Evolutionary conservation across 164 flowering plant genomes (phyloP), one percentile per base, ranked within the genome.

Genomic region (Malania oleifera): DNA sequence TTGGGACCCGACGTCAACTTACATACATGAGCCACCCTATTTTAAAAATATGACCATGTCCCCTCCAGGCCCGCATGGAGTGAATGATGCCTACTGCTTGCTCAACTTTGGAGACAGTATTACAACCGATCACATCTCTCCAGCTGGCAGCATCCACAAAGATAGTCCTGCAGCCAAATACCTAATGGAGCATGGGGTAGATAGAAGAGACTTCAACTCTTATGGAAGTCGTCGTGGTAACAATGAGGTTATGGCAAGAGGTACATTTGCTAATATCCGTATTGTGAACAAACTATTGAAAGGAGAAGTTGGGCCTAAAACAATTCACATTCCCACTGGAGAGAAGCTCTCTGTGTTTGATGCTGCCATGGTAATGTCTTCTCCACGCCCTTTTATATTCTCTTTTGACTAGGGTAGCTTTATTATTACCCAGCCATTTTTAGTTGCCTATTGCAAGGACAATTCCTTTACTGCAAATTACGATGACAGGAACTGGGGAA

Each of bases 201-300:
- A 81, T 44, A 71, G 87, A 57, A 78, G 76, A 57, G 89, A 86
- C 65, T 81, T 86, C 69, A 81, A 86, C 50, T 81, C 87, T 46
- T 83, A 83, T 68, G 89, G 89, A 12, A 86, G 89, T 66, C 89
- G 89, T 17, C 83, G 88, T 58, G 91, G 91, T 35, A 85, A 85
- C 64, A 86, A 83, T 67, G 86, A 83, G 74, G 64, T 85, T 40
- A 85, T 85, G 91, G 83, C 80, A 1, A 73, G 84, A 57, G 88
- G 88, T 1, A 85, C 88, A 18, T 82, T 82, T 71, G 90, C 87
- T 50, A 84, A 84, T 67, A 82, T 84, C 50, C 85, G 87, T 48
- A 15, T 80, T 50, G 85, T 82, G 46, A 80, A 85, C 80, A 85
- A 85, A 53, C 73, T 72, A 24, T 67, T 79, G 74, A 70, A 74